Percentiles rank a stretch among this genome's conserved stretches.
Conservation (phyloP, 1,284 basidiomycete species). For the Sporisorium sorghi region DNA sequence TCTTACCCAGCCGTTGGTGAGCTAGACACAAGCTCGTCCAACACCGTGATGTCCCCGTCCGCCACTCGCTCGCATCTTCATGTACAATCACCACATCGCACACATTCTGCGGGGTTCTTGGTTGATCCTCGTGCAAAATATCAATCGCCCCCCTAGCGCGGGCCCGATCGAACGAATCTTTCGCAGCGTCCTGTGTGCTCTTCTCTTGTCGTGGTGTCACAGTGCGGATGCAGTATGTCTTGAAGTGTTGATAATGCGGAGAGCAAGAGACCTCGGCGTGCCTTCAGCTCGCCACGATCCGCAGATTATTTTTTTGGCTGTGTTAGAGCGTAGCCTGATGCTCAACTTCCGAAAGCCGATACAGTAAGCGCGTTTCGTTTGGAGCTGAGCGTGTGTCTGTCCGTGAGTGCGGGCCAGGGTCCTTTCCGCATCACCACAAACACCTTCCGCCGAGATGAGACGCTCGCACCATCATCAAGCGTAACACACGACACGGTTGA, state of each 20-base stretch:
- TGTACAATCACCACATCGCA: conserved; percentile 42
- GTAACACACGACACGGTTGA: neutral
- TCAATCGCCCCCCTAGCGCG: conserved; percentile 42
- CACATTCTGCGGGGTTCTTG: conserved; percentile 14
- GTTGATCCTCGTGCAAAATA: conserved; percentile 30
- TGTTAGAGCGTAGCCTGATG: too few relatives aligned
- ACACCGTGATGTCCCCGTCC: conserved; percentile 24
- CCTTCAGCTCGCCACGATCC: too few relatives aligned
- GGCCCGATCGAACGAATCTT: conserved; percentile 27
- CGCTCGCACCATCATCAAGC: neutral
- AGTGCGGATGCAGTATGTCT: too few relatives aligned
- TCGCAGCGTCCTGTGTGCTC: neutral
- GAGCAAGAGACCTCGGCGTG: neutral
- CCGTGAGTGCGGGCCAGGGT: conserved; percentile 9
- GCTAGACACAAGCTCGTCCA: conserved; percentile 10
- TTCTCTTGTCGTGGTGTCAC: neutral
- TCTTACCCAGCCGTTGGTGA: conserved; percentile 11
- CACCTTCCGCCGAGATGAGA: conserved; percentile 2
- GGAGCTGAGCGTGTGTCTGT: conserved; percentile 5
- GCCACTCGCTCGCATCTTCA: conserved; percentile 37
- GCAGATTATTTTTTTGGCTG: neutral
- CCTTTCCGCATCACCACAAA: conserved; percentile 3
- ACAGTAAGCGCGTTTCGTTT: conserved; percentile 1
- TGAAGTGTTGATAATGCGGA: too few relatives aligned
- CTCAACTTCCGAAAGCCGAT: neutral